Evolutionary conservation across 1,284 basidiomycete species (phyloP), one percentile per base, ranked within the genome.

Genomic region (Taiwanofungus camphoratus): DNA sequence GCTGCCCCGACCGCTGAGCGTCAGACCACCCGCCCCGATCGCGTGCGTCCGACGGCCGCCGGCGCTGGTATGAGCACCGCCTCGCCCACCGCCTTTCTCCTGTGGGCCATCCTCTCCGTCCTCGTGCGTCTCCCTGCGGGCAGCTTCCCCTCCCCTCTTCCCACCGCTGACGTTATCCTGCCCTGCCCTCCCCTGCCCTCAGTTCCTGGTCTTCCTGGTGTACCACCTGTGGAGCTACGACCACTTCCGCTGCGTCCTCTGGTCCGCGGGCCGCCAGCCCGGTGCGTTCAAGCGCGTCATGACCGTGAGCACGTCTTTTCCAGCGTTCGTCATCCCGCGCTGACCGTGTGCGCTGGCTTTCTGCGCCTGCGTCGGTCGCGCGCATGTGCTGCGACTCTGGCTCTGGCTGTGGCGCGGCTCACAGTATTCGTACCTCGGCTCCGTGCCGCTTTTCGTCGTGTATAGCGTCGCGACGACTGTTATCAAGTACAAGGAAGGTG

Each of bases 211-310:
- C 30, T 85, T 85, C 56, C 68, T 87, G 42, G 53, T 83, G 33
- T 67, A 74, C 52, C 84, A 87, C 59, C 69, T 87, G 22, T 87
- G 82, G 81, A 68, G 65, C 50, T 87, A 87, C 54, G 84, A 87
- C 64, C 72, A 63, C 49, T 83, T 87, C 61, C 70, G 76, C 47
- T 87, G 85, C 60, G 62, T 87, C 39, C 72, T 67, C 61, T 87
- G 84, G 85, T 69, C 61, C 47, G 71, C 78, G 19, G 82, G 82
- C 31, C 71, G 82, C 39, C 82, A 83, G 58, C 82, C 81, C 45
- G 84, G 85, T 43, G 77, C 84, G 15, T 87, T 87, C 71, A 87
- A 83, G 64, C 73, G 84, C 44, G 70, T 87, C 58, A 87, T 87
- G 84, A 87, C 82, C 19, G 84, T 86, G 56, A 58, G 78, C 68